These are phyloP conservation scores for Leccinum fuscescens DNA, from an alignment of 1,284 basidiomycete genomes.

Conservation along the genomic window DNA sequence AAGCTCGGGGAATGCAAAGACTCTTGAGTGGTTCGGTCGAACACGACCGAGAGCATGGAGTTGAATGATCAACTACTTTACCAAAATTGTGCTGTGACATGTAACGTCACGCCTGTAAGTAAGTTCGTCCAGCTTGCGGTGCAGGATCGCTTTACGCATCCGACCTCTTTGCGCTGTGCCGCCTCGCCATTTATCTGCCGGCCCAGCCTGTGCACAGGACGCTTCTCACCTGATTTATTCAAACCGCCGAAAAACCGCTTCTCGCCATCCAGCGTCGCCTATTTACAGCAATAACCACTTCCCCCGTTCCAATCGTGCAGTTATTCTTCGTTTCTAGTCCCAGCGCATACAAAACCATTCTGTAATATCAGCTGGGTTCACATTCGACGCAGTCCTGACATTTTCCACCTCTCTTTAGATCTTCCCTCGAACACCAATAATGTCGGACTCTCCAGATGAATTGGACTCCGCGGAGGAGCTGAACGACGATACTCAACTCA, in stretches of 20 bases:
- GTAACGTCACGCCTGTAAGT: constrained; percentile 38
- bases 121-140: constrained; percentile 35
- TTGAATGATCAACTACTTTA: constrained; percentile 32
- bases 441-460: constrained; percentile 43
- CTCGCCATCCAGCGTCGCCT: constrained; percentile 6
- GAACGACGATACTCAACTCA: constrained; percentile 58
- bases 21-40: constrained; percentile 13
- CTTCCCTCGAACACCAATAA: constrained; percentile 16
- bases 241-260: constrained; percentile 10
- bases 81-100: constrained; percentile 32
- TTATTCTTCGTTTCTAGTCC: constrained; percentile 9
- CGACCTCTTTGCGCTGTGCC: constrained; percentile 21
- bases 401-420: constrained; percentile 21
- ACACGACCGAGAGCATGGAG: constrained; percentile 23
- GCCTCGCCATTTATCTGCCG: constrained; percentile 10
- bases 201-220: constrained; percentile 7
- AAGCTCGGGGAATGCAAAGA: background rate
- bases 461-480: constrained; percentile 44
- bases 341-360: background rate
- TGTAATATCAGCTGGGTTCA: constrained; percentile 11
- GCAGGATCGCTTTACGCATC: constrained; percentile 30
- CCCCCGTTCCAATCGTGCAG: constrained; percentile 9
- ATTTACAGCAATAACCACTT: constrained; percentile 15
- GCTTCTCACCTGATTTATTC: constrained; percentile 14
- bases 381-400: constrained; percentile 11